These are phyloP conservation scores for Backusella tarrabulga DNA, from an alignment of 192 early-diverging fungal genomes.

Conservation along the genomic window DNA sequence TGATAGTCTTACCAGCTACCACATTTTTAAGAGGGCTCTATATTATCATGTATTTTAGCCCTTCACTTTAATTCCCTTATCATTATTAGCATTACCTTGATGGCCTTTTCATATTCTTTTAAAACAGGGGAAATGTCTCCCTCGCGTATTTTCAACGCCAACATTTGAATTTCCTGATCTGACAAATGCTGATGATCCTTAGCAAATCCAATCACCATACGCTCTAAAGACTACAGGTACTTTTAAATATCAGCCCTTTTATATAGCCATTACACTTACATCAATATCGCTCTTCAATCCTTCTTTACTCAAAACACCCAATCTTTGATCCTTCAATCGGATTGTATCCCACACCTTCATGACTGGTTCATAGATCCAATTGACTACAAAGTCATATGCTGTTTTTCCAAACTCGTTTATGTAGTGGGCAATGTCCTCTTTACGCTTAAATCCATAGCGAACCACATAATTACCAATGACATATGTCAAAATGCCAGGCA, in stretches of 20 bases:
- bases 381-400: constrained; percentile 57
- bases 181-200: constrained; percentile 44
- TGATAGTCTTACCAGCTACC: constrained; percentile 22
- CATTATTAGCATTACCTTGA: constrained; percentile 49
- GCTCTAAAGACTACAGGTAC: constrained; percentile 65
- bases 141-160: constrained; percentile 59
- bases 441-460: constrained; percentile 44
- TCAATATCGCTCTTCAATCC: constrained; percentile 76
- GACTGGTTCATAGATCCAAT: constrained; percentile 82
- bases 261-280: constrained; percentile 38
- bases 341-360: constrained; percentile 75
- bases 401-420: constrained; percentile 54
- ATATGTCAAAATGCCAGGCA: constrained; percentile 48
- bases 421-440: constrained; percentile 52
- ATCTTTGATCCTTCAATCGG: constrained; percentile 72
- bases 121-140: constrained; percentile 86
- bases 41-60: background rate
- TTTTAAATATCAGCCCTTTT: background rate
- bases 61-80: background rate
- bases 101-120: constrained; percentile 72
- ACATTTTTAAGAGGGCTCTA: constrained; percentile 50
- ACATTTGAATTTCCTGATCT: constrained; percentile 44
- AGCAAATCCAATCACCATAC: constrained; percentile 88
- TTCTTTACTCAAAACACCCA: constrained; percentile 75
- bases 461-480: constrained; percentile 46